A percentile compares a stretch with the other conserved stretches of the same genome.
Conservation (phyloP, 169 alveolate genomes). For the Hepatocystis sp. region DNA sequence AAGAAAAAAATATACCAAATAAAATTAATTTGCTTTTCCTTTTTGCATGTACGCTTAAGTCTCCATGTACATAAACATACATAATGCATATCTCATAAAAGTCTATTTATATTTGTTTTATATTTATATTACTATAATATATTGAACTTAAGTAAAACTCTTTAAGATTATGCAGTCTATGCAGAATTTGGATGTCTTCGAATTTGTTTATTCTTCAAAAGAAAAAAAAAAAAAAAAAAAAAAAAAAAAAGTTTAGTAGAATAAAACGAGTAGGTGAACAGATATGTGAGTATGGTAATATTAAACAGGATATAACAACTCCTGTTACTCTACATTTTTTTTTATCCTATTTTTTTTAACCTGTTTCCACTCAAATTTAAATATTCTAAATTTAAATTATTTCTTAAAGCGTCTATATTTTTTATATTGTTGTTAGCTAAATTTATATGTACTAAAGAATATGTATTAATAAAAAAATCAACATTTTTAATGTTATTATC, state of each 20-base stretch:
- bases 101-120: background rate
- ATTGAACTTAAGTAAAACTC: conserved; percentile 58
- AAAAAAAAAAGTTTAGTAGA: background rate
- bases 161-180: conserved; percentile 15
- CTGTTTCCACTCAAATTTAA: conserved; percentile 65
- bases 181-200: conserved; percentile 51
- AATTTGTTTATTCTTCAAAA: conserved; percentile 37
- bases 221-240: background rate
- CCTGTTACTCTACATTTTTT: no score
- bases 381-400: conserved; percentile 36
- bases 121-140: conserved; percentile 51
- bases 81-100: background rate
- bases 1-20: background rate
- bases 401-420: conserved; percentile 30
- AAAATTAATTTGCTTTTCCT: background rate
- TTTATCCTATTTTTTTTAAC: no score
- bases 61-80: background rate
- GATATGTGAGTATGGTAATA: no score
- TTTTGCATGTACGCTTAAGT: background rate
- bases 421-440: conserved; percentile 45
- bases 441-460: conserved; percentile 13
- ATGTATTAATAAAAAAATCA: conserved; percentile 32
- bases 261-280: no score
- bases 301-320: no score
- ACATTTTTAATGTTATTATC: conserved; percentile 45